Evolutionary conservation across 805 yeast genomes (phyloP).

Genomic region (Kodamaea hsintzibuensis): DNA sequence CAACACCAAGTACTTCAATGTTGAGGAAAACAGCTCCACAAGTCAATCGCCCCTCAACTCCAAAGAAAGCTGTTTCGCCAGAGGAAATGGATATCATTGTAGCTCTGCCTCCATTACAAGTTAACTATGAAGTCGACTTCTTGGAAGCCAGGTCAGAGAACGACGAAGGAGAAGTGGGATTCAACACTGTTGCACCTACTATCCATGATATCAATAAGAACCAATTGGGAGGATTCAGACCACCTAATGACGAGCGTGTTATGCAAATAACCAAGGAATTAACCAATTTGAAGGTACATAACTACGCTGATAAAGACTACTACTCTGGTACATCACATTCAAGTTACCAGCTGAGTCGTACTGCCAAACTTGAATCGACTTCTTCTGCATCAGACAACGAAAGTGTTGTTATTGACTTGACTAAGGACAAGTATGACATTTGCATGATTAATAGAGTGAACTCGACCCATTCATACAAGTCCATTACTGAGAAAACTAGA

Average conservation of each 20-base stretch:
- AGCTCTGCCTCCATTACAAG: constrained; percentile 39
- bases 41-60: not conserved
- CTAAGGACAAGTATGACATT: constrained; percentile 40
- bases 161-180: constrained; percentile 9
- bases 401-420: constrained; percentile 43
- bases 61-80: not conserved
- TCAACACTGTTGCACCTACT: constrained; percentile 10
- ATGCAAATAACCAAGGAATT: constrained; percentile 8
- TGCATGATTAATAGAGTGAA: constrained; percentile 37
- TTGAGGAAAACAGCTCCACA: not conserved
- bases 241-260: constrained; percentile 8
- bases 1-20: constrained; percentile 5
- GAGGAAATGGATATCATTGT: constrained; percentile 24
- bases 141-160: constrained; percentile 24
- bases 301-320: constrained; percentile 1
- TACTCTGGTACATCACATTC: constrained; percentile 17
- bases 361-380: constrained; percentile 26
- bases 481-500: constrained; percentile 38
- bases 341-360: constrained; percentile 33
- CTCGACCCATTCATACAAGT: constrained; percentile 37
- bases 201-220: constrained; percentile 13
- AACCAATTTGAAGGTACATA: constrained; percentile 10
- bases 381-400: constrained; percentile 34
- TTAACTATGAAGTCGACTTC: constrained; percentile 43
- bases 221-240: constrained; percentile 8